A percentile compares a stretch with the other conserved stretches of the same genome.
phyloP scores from a whole-genome alignment of 2,329 filamentous ascomycete species.

The Cladophialophora chaetospira region DNA sequence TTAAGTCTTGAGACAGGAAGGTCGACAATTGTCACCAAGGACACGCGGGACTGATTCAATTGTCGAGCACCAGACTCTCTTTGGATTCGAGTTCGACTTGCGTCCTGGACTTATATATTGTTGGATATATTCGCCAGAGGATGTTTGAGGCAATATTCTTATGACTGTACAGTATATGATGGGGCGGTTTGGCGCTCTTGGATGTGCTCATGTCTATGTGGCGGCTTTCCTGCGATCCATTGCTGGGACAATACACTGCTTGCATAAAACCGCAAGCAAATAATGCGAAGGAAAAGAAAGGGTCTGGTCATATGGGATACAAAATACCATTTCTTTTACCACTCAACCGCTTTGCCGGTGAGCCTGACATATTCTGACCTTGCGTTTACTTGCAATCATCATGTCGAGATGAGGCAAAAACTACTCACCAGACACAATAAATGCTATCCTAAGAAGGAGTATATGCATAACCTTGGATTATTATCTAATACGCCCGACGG shows the following conservation, averaged over 20 bases:
- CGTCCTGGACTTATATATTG: too few relatives aligned
- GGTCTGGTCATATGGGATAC: not conserved
- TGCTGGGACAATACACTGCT: not conserved
- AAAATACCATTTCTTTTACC: not conserved
- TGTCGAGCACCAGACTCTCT: too few relatives aligned
- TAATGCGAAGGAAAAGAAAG: not conserved
- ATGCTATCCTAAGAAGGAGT: too few relatives aligned
- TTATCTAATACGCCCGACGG: not conserved
- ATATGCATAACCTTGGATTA: not conserved
- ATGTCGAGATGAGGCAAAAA: too few relatives aligned
- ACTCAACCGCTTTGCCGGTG: too few relatives aligned
- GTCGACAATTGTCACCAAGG: conserved; percentile 26
- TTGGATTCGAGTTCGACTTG: too few relatives aligned
- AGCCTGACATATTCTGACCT: too few relatives aligned
- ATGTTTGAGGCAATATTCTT: too few relatives aligned
- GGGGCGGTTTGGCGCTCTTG: not conserved
- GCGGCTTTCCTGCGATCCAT: not conserved
- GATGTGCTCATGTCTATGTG: not conserved
- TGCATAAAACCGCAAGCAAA: not conserved
- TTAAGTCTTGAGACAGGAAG: conserved; percentile 44
- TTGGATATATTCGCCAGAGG: too few relatives aligned
- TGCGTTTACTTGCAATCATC: too few relatives aligned
- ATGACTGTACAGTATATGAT: conserved; percentile 1
- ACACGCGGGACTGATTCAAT: conserved; percentile 14
- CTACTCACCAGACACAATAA: too few relatives aligned